Percentiles rank a stretch among this genome's conserved stretches.
These are phyloP conservation scores for Cladosporium sp. DNA, from an alignment of 2,329 filamentous ascomycete genomes.

Conservation along the genomic window DNA sequence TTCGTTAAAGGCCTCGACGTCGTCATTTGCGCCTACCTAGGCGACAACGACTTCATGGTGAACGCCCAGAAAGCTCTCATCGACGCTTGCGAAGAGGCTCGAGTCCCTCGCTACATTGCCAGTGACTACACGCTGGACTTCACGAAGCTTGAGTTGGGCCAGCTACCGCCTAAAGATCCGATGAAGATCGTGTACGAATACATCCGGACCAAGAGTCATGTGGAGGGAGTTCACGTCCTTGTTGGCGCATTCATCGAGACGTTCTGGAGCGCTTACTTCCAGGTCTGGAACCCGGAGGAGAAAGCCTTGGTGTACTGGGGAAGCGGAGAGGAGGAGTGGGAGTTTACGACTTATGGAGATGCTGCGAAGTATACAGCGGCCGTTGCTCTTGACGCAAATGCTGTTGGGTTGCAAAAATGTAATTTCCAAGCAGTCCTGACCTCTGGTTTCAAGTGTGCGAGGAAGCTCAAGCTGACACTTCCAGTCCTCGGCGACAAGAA, in stretches of 20 bases:
- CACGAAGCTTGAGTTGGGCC: slow-evolving; percentile 35
- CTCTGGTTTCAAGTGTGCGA: not conserved
- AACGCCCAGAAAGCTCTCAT: slow-evolving; percentile 41
- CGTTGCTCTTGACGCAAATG: slow-evolving; percentile 23
- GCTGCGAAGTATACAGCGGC: slow-evolving; percentile 36
- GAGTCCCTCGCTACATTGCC: slow-evolving; percentile 38
- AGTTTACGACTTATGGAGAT: slow-evolving; percentile 36
- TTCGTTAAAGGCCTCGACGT: slow-evolving; percentile 34
- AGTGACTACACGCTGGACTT: slow-evolving; percentile 42
- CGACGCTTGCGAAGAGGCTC: slow-evolving; percentile 35
- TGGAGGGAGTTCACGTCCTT: slow-evolving; percentile 40
- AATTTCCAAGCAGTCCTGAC: not conserved
- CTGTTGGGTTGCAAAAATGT: not conserved
- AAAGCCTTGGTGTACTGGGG: slow-evolving; percentile 32
- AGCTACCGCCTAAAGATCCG: slow-evolving; percentile 38
- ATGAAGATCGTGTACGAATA: slow-evolving; percentile 39
- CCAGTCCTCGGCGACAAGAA: not conserved
- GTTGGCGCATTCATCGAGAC: slow-evolving; percentile 37
- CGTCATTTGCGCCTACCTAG: slow-evolving; percentile 40
- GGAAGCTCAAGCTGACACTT: not conserved
- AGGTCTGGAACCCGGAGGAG: not conserved
- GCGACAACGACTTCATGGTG: slow-evolving; percentile 36
- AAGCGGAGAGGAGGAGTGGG: slow-evolving; percentile 35
- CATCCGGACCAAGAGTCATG: slow-evolving; percentile 32
- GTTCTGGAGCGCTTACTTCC: slow-evolving; percentile 20